Percentiles rank a stretch among this genome's conserved stretches.
phyloP scores from a whole-genome alignment of 176 grass and related monocot species.

The Bromus sterilis region DNA sequence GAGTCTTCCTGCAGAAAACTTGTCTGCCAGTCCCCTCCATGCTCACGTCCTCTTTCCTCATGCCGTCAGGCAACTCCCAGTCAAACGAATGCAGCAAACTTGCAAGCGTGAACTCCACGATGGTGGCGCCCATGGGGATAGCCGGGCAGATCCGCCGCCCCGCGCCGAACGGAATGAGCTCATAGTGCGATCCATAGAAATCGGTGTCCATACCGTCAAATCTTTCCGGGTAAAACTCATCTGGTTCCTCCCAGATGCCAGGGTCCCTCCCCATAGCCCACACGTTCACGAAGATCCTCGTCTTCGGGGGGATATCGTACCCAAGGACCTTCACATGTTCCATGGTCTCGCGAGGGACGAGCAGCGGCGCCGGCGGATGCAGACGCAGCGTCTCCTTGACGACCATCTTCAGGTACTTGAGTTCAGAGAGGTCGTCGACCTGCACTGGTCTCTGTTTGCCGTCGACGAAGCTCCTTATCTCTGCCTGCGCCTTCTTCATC shows the following conservation, averaged over 20 bases:
- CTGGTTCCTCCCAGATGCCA: neutral
- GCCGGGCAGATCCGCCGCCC: constrained; percentile 35
- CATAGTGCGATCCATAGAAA: constrained; percentile 23
- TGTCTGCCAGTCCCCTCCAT: constrained; percentile 2
- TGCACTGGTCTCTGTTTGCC: neutral
- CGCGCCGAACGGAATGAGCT: constrained; percentile 29
- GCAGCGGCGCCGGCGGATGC: neutral
- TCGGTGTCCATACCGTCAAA: neutral
- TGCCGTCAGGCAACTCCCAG: constrained; percentile 4
- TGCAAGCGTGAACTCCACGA: constrained; percentile 15
- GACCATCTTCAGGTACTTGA: neutral
- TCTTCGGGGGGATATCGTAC: neutral
- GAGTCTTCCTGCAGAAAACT: neutral
- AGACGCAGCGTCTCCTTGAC: constrained; percentile 10
- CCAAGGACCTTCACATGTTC: neutral
- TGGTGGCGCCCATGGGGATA: neutral
- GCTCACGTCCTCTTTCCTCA: constrained; percentile 12
- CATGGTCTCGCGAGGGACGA: neutral
- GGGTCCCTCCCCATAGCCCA: neutral
- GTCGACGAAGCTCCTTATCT: neutral
- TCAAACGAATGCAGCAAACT: constrained; percentile 25
- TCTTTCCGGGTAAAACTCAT: neutral
- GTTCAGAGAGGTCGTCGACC: neutral
- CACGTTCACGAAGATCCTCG: neutral
- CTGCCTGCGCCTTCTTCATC: neutral